phyloP scores from a whole-genome alignment of 768 basidiomycete genomes.

The Strobilomyces confusus region DNA sequence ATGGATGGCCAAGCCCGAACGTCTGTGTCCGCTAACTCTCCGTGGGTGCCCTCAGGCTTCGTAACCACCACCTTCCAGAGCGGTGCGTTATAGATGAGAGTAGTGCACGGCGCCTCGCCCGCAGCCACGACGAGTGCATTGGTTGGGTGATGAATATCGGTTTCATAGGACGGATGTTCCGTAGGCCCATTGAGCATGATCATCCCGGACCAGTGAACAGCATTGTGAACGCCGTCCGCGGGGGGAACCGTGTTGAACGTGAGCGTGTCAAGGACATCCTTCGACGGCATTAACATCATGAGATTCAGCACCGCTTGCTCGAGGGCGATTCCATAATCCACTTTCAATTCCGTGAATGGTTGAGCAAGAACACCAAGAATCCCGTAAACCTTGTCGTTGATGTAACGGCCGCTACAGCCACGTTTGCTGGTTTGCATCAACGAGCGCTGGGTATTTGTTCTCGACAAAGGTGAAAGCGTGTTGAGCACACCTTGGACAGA shows the following conservation, averaged over 20 bases:
- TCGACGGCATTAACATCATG: conserved; percentile 6
- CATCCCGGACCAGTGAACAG: conserved; percentile 11
- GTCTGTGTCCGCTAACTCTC: not conserved
- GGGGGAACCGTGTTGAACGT: not conserved
- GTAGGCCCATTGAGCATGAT: not conserved
- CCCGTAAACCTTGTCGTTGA: conserved; percentile 9
- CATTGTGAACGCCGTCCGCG: not conserved
- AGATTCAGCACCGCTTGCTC: not conserved
- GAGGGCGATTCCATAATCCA: conserved; percentile 1
- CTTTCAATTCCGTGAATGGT: not conserved
- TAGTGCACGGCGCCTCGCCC: not conserved
- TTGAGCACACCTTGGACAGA: conserved; percentile 9
- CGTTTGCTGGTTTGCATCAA: conserved; percentile 11
- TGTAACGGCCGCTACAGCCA: not conserved
- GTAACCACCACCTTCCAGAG: conserved; percentile 6
- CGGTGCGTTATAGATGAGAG: not conserved
- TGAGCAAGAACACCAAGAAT: conserved; percentile 6
- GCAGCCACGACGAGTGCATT: not conserved
- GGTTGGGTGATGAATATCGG: conserved; percentile 1
- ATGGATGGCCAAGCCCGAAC: not conserved
- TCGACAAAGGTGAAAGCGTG: conserved; percentile 7
- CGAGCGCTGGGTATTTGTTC: conserved; percentile 2
- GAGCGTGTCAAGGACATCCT: conserved; percentile 8
- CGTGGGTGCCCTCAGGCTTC: not conserved
- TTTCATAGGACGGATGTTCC: conserved; percentile 13